Conservation (phyloP, 768 basidiomycete genomes). For the Tephrocybe sp. region DNA sequence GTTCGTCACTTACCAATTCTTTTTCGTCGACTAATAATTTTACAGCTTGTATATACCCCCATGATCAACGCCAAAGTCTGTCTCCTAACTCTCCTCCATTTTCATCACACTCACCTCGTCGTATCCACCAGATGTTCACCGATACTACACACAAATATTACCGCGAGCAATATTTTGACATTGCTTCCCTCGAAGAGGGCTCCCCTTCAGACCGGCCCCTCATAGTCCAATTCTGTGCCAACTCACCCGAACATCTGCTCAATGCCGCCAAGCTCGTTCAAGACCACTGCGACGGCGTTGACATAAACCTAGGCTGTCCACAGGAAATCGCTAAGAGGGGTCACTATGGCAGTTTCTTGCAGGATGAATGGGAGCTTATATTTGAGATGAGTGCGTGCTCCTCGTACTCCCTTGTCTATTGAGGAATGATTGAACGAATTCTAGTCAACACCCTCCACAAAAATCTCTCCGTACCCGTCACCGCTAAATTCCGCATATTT, state of each 20-base stretch:
- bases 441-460: slow-evolving; percentile 83
- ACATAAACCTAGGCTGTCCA: slow-evolving; percentile 92
- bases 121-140: slow-evolving; percentile 54
- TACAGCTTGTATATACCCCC: slow-evolving; percentile 87
- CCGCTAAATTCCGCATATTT: slow-evolving; percentile 94
- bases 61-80: slow-evolving; percentile 94
- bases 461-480: slow-evolving; percentile 88
- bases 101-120: neutral
- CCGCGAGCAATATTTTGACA: slow-evolving; percentile 65
- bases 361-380: slow-evolving; percentile 94
- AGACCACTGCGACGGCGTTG: slow-evolving; percentile 85
- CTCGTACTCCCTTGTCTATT: neutral
- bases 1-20: slow-evolving; percentile 33
- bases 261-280: slow-evolving; percentile 76
- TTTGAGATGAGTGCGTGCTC: slow-evolving; percentile 63
- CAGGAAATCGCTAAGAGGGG: slow-evolving; percentile 93
- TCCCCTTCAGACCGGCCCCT: slow-evolving; percentile 75
- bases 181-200: slow-evolving; percentile 80
- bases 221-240: slow-evolving; percentile 92
- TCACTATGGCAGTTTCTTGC: slow-evolving; percentile 84
- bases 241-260: slow-evolving; percentile 78
- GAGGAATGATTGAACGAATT: neutral
- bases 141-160: slow-evolving; percentile 50
- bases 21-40: neutral
- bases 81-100: neutral